Evolutionary conservation across 345 rosid species (phyloP), one percentile per base, ranked within the genome.

Genomic region (Dipteronia dyeriana): DNA sequence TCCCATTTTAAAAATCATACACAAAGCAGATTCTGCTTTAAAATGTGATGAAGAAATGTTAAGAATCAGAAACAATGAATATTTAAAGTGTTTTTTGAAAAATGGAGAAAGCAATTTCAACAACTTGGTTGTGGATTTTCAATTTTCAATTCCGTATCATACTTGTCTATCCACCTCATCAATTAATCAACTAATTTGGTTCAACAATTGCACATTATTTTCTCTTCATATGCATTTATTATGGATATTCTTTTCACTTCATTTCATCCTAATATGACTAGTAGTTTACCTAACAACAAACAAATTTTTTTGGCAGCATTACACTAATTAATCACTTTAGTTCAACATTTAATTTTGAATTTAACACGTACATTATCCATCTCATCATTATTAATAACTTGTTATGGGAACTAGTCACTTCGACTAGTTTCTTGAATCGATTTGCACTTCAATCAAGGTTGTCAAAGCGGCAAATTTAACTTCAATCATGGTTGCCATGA

Each of bases 281-380:
- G 76, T 60, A 29, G 76, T 23, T 73, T 61, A 41, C 56, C 68
- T 73, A 60, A 60, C 39, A 60, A 20, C 2, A 25, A 26, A 14
- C 34, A 51, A 20, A 3, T 16, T 25, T 56, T 0, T n/a, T 49
- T 4, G 6, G 38, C 6, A 4, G 4, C 6, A 3, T 34, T 34
- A 34, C 38, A 34, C 6, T 34, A 34, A 6, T 41, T 41, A 41
- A 41, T 41, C 45, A 41, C 7, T 41, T 1, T 8, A 41, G 45
- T 41, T 41, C 5, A 39, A 39, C n/a, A n/a, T n/a, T n/a, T 19
- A 1, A 9, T 5, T 39, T 9, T 9, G 51, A 66, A 39, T 3
- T 12, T 1, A 19, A 66, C 51, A 31, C n/a, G n/a, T n/a, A n/a
- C 68, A 14, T 29, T 41, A n/a, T 19, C 67, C 67, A 26, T 14